Base-by-base conservation (phyloP, 148 eudicot genomes). In the Rheum nobile region DNA sequence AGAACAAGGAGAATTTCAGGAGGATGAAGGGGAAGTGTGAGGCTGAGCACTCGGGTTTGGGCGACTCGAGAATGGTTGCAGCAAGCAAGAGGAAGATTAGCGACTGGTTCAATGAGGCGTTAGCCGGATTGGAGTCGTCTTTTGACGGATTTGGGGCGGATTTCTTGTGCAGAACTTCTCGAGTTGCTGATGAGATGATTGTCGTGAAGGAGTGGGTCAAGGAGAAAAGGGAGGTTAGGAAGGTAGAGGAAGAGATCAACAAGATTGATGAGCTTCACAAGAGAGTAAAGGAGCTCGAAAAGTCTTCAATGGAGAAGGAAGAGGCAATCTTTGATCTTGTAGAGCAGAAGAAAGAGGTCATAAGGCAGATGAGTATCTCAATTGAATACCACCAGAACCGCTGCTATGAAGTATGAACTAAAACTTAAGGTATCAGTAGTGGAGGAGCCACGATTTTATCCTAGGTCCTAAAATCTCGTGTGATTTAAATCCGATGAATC, bases 311-410 rank as follows among this genome's bases (percentile, higher is more conserved):
- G 61, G 93, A 84, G 63, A 87, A 79, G 46, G 97, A 91, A 29
- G 93, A 89, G 69, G 87, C 75, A 14, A 77, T 90, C 73, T 39
- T 77, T 71, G 79, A 73, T 24, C 61, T 93, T 37, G 80, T 82
- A 29, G 86, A 86, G 71, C 91, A 90, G 85, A 93, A 94, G 44
- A 84, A 89, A 22, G 98, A 91, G 84, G 98, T 97, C 10, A 94
- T 94, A 47, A 83, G 88, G 75, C 97, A 94, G 48, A 75, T 94
- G 6, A 91, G 97, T 75, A 80, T 87, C 68, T 89, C 85, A 89
- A 82, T 87, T 72, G 98, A 92, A 50, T 86, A 90, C 78, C 88
- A 87, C 57, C 84, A 83, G 10, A 76, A 82, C 16, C 86, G 89
- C 0, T 84, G 84, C 32, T 91, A 88, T 84, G 82, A 28, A 24